Percentiles rank a stretch among this genome's conserved stretches.
Conservation (phyloP, 371 early-diverging fungal genomes). For the Rhizopus sp. region DNA sequence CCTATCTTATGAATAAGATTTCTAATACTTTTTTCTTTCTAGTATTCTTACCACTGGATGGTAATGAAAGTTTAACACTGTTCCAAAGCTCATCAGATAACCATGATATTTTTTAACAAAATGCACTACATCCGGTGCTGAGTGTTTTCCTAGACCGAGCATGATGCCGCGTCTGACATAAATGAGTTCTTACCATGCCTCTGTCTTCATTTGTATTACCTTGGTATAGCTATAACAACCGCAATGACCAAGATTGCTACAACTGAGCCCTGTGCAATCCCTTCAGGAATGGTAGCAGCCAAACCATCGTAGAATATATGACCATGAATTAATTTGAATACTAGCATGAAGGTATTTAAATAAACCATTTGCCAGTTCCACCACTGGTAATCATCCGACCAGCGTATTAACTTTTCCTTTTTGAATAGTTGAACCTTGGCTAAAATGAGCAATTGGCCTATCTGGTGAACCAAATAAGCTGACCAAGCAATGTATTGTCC, state of each 20-base stretch:
- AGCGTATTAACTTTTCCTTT: slow-evolving; percentile 17
- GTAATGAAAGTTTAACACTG: slow-evolving; percentile 46
- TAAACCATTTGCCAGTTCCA: slow-evolving; percentile 51
- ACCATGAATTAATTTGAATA: slow-evolving; percentile 36
- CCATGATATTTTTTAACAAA: slow-evolving; percentile 47
- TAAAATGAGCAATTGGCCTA: slow-evolving; percentile 41
- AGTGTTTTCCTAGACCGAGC: slow-evolving; percentile 30
- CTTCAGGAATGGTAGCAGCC: slow-evolving; percentile 43
- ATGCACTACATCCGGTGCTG: slow-evolving; percentile 26
- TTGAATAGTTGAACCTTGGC: slow-evolving; percentile 27
- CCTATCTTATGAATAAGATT: slow-evolving; percentile 20
- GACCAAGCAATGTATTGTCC: slow-evolving; percentile 33
- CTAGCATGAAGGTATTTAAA: slow-evolving; percentile 37
- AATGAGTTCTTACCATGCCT: slow-evolving; percentile 1
- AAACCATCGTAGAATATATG: slow-evolving; percentile 44
- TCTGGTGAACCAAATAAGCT: slow-evolving; percentile 35
- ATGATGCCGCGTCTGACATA: slow-evolving; percentile 39
- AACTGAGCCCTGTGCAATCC: slow-evolving; percentile 43
- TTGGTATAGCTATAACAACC: slow-evolving; percentile 42
- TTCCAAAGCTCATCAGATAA: slow-evolving; percentile 48
- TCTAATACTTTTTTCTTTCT: background rate
- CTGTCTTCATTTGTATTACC: slow-evolving; percentile 12
- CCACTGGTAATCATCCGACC: slow-evolving; percentile 37
- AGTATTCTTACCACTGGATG: slow-evolving; percentile 39
- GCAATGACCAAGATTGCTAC: slow-evolving; percentile 40